phyloP scores from a whole-genome alignment of 805 yeast species.

The Barnettozyma botsteinii region DNA sequence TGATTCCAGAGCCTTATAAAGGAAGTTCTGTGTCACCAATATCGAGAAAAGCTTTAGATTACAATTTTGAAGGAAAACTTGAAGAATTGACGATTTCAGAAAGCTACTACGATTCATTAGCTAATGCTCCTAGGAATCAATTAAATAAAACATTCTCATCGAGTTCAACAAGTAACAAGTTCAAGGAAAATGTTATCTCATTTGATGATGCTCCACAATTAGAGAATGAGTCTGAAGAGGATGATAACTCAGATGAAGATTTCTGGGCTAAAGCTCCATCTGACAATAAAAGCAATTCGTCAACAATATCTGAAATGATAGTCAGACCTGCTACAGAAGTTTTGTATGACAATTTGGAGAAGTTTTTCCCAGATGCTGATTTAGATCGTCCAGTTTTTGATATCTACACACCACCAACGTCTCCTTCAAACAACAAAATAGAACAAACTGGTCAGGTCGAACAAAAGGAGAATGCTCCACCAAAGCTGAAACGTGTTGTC shows the following conservation, averaged over 20 bases:
- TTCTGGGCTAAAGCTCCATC: constrained; percentile 51
- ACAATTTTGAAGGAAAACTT: background rate
- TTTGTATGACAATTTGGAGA: constrained; percentile 84
- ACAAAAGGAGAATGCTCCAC: constrained; percentile 1
- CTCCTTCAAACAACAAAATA: constrained; percentile 32
- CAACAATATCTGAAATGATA: constrained; percentile 44
- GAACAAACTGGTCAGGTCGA: background rate
- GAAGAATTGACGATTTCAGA: background rate
- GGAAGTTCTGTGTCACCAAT: constrained; percentile 22
- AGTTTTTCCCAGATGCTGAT: constrained; percentile 87
- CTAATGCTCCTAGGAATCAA: background rate
- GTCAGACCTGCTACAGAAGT: constrained; percentile 95
- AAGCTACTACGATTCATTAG: background rate
- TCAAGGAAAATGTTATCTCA: constrained; percentile 63
- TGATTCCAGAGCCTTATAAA: constrained; percentile 38
- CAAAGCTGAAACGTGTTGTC: constrained; percentile 18
- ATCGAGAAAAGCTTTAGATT: constrained; percentile 18
- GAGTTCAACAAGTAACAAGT: constrained; percentile 31
- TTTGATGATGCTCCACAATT: constrained; percentile 70
- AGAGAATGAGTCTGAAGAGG: constrained; percentile 29
- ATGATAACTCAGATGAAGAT: constrained; percentile 47
- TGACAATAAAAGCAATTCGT: constrained; percentile 19
- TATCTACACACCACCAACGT: constrained; percentile 54
- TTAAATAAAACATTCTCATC: background rate
- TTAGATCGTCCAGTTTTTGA: constrained; percentile 88